Base-by-base conservation (phyloP, 2,329 filamentous ascomycete genomes). In the Clarireedia hainanense region DNA sequence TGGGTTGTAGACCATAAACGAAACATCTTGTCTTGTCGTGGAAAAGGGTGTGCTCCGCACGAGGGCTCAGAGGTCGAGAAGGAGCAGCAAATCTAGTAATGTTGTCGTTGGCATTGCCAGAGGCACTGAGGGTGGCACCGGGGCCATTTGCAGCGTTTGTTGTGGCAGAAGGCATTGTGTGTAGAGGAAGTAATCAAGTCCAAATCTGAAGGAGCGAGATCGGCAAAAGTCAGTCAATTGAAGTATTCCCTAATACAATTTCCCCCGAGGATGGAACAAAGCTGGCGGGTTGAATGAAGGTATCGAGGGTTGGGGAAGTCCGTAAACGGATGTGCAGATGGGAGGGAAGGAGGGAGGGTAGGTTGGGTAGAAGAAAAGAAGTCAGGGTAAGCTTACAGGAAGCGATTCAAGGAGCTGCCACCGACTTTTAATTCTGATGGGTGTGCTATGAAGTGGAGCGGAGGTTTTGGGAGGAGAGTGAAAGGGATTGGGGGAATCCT, bases 21-120 rank as follows among this genome's bases (percentile, higher is more conserved):
- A 99, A 95, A 81, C 94, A 97, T 92, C 94, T 83, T 73, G 94
- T 97, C 89, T 97, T 99, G 77, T 91, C 85, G 82, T 94, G 94
- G 86, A 97, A 99, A 71, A 99, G 89, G 61, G 89, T 88, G 76
- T 96, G 89, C 70, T 84, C 80, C 65, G 89, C 86, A 61, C 87
- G 85, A 66, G 94, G 94, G 80, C 88, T 96, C 77, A 95, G 75
- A 63, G 91, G 89, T 70, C 94, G 85, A 79, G 90, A 96, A 66
- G 94, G 90, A 69, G 92, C 90, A 68, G 86, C 83, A 75, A 99
- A 99, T 68, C 94, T 91, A 75, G 88, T 87, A 77, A 99, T 97
- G 80, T 97, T 97, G 80, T 99, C 94, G 80, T 99, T 96, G 75
- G 65, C 55, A 58, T 97, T 96, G 74, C 63, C 91, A 60, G 65